A percentile compares a stretch with the other conserved stretches of the same genome.
phyloP scores from a whole-genome alignment of 768 basidiomycete species.

The Collybia sp. region DNA sequence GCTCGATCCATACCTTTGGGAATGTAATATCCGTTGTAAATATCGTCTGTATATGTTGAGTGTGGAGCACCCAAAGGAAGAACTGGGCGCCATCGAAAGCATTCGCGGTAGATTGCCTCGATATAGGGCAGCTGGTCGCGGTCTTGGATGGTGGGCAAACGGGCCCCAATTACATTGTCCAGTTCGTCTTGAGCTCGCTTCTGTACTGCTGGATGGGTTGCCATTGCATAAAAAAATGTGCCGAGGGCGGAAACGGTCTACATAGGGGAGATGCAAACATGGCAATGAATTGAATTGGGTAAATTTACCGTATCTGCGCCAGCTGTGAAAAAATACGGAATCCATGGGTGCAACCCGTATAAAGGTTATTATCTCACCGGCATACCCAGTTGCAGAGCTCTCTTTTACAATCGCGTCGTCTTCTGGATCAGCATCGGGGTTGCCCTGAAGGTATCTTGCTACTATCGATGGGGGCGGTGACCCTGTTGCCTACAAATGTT shows the following conservation, averaged over 20 bases:
- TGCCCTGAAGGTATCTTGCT: constrained; percentile 3
- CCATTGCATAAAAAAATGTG: constrained; percentile 5
- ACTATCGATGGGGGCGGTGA: constrained; percentile 6
- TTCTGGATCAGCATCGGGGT: constrained; percentile 1
- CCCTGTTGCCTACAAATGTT: constrained; percentile 8
- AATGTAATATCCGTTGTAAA: constrained; percentile 9
- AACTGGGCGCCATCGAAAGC: constrained; percentile 1
- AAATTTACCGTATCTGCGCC: constrained; percentile 10
- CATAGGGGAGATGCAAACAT: not conserved
- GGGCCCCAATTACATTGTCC: constrained; percentile 6
- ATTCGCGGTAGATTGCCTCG: constrained; percentile 11
- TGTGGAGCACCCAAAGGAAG: not conserved
- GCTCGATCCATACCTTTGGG: constrained; percentile 2
- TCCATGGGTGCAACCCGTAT: not conserved
- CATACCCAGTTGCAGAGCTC: not conserved
- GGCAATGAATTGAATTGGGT: constrained; percentile 14
- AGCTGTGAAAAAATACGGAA: constrained; percentile 1
- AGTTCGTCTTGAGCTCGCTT: constrained; percentile 12
- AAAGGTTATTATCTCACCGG: not conserved
- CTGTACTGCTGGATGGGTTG: constrained; percentile 16
- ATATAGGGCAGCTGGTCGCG: constrained; percentile 10
- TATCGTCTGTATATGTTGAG: constrained; percentile 1
- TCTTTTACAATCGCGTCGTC: not conserved
- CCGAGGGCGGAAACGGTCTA: not conserved
- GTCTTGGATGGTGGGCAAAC: constrained; percentile 10